These are phyloP conservation scores for Fimicolochytrium jonesii DNA, from an alignment of 192 early-diverging fungal genomes.

Conservation along the genomic window DNA sequence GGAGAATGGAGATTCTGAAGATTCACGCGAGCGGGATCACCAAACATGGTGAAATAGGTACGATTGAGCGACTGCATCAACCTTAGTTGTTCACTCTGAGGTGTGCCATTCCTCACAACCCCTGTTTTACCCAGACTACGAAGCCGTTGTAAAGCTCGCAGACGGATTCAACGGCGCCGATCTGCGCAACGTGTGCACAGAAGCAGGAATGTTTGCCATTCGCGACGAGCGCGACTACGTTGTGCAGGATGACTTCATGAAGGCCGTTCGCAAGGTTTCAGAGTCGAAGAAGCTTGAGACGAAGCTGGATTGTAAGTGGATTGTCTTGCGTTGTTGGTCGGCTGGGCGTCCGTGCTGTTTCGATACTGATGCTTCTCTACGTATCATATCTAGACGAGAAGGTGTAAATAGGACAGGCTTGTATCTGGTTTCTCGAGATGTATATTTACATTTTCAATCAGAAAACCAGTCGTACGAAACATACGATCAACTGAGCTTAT, in stretches of 20 bases:
- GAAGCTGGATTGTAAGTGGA: conserved; percentile 44
- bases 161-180: conserved; percentile 99
- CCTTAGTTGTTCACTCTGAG: background rate
- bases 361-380: background rate
- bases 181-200: conserved; percentile 98
- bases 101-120: no score
- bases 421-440: no score
- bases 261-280: conserved; percentile 97
- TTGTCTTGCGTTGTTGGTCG: background rate
- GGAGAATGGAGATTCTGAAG: conserved; percentile 93
- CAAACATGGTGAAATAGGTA: conserved; percentile 94
- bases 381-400: conserved; percentile 1
- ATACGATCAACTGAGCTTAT: no score
- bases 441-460: background rate
- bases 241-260: conserved; percentile 99
- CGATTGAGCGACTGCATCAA: conserved; percentile 1
- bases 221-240: conserved; percentile 97
- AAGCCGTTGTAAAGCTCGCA: conserved; percentile 95
- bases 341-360: background rate
- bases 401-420: background rate
- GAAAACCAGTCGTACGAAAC: no score
- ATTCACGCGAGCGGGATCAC: conserved; percentile 92
- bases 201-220: conserved; percentile 99
- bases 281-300: conserved; percentile 87
- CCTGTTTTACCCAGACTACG: conserved; percentile 95